These are phyloP conservation scores for Boeremia exigua DNA, from an alignment of 2,329 filamentous ascomycete genomes.

Conservation along the genomic window DNA sequence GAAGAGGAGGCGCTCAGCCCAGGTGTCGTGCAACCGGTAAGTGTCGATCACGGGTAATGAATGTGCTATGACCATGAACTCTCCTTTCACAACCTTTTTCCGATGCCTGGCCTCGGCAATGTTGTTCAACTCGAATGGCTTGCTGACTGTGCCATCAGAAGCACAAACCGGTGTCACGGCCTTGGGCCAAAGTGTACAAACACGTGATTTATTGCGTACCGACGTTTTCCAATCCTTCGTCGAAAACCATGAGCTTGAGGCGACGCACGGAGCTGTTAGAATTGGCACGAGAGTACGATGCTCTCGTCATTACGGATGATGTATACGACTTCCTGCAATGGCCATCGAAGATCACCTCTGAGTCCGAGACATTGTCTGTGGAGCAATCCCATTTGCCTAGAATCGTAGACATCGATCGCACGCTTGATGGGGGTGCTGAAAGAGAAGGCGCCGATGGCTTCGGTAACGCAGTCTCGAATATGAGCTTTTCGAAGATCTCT, in stretches of 20 bases:
- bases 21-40: slow-evolving; percentile 54
- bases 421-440: slow-evolving; percentile 64
- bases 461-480: slow-evolving; percentile 84
- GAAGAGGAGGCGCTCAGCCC: slow-evolving; percentile 52
- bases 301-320: slow-evolving; percentile 85
- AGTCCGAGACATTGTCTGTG: slow-evolving; percentile 31
- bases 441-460: slow-evolving; percentile 63
- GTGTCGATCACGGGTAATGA: slow-evolving; percentile 11
- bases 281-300: slow-evolving; percentile 80
- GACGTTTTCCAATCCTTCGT: slow-evolving; percentile 87
- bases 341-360: slow-evolving; percentile 54
- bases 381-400: slow-evolving; percentile 66
- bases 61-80: not conserved
- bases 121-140: not conserved
- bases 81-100: not conserved
- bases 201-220: slow-evolving; percentile 90
- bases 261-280: slow-evolving; percentile 72
- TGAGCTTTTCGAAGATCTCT: slow-evolving; percentile 86
- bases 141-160: slow-evolving; percentile 46
- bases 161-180: slow-evolving; percentile 61
- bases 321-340: slow-evolving; percentile 94
- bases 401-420: slow-evolving; percentile 77
- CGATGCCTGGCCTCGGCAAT: not conserved
- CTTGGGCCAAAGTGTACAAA: slow-evolving; percentile 78
- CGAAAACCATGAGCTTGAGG: slow-evolving; percentile 75